Evolutionary conservation across 306 rosid species (phyloP), one percentile per base, ranked within the genome.

Genomic region (Oemleria cerasiformis): DNA sequence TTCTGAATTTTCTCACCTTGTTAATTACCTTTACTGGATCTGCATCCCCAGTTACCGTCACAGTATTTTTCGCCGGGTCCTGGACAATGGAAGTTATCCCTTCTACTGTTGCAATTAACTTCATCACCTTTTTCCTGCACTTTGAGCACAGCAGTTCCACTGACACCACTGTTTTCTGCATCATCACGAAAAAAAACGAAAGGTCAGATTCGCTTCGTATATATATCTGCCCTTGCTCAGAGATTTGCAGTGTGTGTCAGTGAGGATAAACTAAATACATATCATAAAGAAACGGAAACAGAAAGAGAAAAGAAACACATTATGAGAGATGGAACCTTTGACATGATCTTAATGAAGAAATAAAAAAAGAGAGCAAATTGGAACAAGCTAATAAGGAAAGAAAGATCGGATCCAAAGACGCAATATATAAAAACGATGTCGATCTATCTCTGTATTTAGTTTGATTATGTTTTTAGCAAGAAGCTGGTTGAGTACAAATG

Each of bases 111-210:
- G 92, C 77, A 23, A 84, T 71, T 55, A 81, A 82, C 85, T 82
- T 82, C 86, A 82, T 83, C 81, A 80, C 82, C 80, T 21, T 80
- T 74, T 72, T 82, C 74, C 81, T 74, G 83, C 90, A 85, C 75
- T 82, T 83, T 41, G 84, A 81, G 77, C 87, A 80, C 23, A 76
- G 72, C 59, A 89, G 84, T 48, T 84, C 84, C 63, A 79, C 84
- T 78, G 81, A 78, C 66, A 80, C 84, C 42, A 83, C 82, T 65
- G 88, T 82, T 70, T 78, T 86, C 96, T 87, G 92, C 87, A 77
- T 55, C 72, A 81, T n/a, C n/a, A 63, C 25, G 78, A n/a, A 23
- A 14, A 56, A 68, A 25, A 58, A 48, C 51, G 13, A 21, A 25
- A 4, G 17, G 57, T 78, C 79, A 74, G 80, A 75, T 56, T 63